Evolutionary conservation across 441 rosid species (phyloP), one percentile per base, ranked within the genome.

Genomic region (California macrophylla): DNA sequence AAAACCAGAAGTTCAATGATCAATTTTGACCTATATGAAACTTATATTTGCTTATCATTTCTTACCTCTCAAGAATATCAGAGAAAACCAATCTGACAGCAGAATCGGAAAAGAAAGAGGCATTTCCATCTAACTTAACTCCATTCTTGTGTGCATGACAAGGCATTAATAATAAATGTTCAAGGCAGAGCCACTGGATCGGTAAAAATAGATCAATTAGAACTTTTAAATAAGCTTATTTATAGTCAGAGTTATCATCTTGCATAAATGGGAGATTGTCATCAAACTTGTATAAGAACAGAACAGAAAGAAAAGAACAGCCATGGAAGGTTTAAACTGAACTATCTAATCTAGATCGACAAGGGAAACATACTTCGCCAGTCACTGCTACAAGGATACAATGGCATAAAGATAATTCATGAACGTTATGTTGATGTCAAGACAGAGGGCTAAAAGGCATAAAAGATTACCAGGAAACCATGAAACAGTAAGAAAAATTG

Each of bases 101-200:
- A 56, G 78, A 85, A 79, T 85, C 92, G 26, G 97, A 88, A 78
- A 89, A 83, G 77, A 87, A 83, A 72, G 78, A 70, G 70, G 69
- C 67, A 52, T 68, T 72, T 70, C 73, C 83, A 72, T 77, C 89
- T 61, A 74, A 69, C 71, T 72, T 79, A 64, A 85, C 77, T 76
- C 88, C 86, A 76, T 78, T 83, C 78, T 77, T 81, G 74, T 76
- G 66, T 67, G 81, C 82, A 75, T 70, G 70, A 72, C 16, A 73
- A 78, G 90, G 89, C 79, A 91, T 72, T 42, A 87, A 88, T 72
- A 94, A 75, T 60, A 90, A 77, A 72, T 85, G 85, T 77, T 94
- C 96, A 73, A 94, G 82, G 80, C 96, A 86, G 74, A 81, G 81
- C 98, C 98, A 94, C 98, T 94, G 84, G 68, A 83, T 68, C 68